Conservation (phyloP, 371 early-diverging fungal genomes). For the Rhizopus sp. region DNA sequence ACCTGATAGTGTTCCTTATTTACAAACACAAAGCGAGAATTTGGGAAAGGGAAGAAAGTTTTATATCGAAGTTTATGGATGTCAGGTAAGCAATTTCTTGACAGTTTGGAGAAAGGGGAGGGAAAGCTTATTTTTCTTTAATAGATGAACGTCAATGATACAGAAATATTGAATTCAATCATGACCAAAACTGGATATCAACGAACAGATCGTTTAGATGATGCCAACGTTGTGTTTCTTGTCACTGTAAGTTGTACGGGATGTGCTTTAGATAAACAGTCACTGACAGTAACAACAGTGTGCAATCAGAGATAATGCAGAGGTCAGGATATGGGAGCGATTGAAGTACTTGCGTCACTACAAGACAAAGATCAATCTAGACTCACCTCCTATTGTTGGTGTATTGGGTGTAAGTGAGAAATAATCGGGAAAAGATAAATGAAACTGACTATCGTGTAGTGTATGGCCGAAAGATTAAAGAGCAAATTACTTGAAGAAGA, state of each 20-base stretch:
- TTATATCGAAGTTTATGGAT: conserved; percentile 81
- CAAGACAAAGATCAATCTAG: conserved; percentile 49
- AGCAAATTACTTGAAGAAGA: conserved; percentile 72
- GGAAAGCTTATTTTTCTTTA: neutral
- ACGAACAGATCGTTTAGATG: conserved; percentile 54
- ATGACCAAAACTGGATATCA: conserved; percentile 72
- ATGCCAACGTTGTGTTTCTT: conserved; percentile 73
- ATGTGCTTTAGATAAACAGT: too few relatives aligned
- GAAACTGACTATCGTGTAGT: conserved; percentile 18
- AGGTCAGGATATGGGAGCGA: conserved; percentile 75
- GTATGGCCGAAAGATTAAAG: conserved; percentile 81
- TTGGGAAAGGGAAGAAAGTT: conserved; percentile 52
- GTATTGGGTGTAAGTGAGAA: conserved; percentile 64
- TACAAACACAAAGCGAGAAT: conserved; percentile 40
- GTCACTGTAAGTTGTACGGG: conserved; percentile 57
- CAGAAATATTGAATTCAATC: conserved; percentile 78
- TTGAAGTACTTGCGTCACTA: conserved; percentile 60
- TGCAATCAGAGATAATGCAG: conserved; percentile 81
- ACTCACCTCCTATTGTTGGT: conserved; percentile 70
- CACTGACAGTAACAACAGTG: conserved; percentile 39
- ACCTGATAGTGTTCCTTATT: conserved; percentile 59
- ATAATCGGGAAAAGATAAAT: neutral
- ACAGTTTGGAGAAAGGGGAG: neutral
- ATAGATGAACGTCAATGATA: conserved; percentile 79
- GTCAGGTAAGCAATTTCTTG: conserved; percentile 50